Evolutionary conservation across 2,329 filamentous ascomycete genomes (phyloP), one percentile per base, ranked within the genome.

Genomic region (Metarhizium anisopliae): DNA sequence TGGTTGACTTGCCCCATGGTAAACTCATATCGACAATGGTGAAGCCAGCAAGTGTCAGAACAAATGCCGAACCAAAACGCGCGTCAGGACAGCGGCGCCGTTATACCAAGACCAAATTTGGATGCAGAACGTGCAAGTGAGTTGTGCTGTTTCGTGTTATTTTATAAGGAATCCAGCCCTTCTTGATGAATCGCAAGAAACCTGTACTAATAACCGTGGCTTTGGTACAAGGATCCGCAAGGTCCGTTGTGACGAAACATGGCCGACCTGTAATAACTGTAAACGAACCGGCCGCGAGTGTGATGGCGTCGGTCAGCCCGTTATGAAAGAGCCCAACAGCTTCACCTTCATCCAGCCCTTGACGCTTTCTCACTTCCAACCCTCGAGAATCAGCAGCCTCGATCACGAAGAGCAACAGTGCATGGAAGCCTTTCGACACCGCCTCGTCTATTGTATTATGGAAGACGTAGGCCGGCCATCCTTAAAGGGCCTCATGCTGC

Each of bases 341-440:
- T 16, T 55, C 29, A 55, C 47, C 2, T 74, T 43, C 36, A 55
- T 54, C n/a, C 55, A 55, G 16, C 59, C 59, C 2, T 43, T 61
- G 36, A 61, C 59, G 13, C 54, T 58, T 25, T 56, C 59, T 1
- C 55, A 60, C 53, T 61, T 61, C 29, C 56, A 53, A 11, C 49
- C 56, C 25, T 56, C 55, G 20, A 47, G 54, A 3, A 18, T 53
- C 16, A 50, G 53, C 16, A 40, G 20, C 51, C n/a, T 20, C 14
- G 40, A 52, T 18, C 40, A 14, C 16, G 43, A 43, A 43, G 36
- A 11, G 18, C 8, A 54, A 25, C 40, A 49, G 1, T 57, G 55
- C 35, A 53, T 60, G n/a, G 55, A 59, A 36, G 51, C 55, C 5
- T 56, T 61, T 43, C 47, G 56, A 25, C 51, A 52, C 20, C 53